A percentile compares a stretch with the other conserved stretches of the same genome.
Evolutionary conservation across 805 yeast species (phyloP).

Genomic region (Metschnikowia matae): DNA sequence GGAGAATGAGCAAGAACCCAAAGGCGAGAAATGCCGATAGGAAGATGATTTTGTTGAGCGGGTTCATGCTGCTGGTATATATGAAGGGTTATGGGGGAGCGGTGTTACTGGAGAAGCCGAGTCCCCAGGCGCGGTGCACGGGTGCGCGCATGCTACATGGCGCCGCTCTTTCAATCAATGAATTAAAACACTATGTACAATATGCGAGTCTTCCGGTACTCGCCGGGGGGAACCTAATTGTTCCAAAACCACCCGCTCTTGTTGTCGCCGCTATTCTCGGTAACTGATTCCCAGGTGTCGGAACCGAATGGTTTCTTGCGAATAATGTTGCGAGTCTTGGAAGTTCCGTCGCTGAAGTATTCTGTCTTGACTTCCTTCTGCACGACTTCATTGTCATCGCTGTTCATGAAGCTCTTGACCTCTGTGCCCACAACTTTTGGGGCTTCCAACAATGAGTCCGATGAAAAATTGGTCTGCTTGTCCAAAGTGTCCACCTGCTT

Average conservation of each 20-base stretch:
- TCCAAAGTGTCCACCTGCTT: neutral
- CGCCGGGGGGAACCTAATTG: neutral
- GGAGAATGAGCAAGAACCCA: constrained; percentile 40
- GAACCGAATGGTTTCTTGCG: constrained; percentile 34
- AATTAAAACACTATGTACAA: constrained; percentile 2
- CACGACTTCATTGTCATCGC: constrained; percentile 26
- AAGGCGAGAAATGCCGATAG: constrained; percentile 44
- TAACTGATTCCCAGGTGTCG: constrained; percentile 29
- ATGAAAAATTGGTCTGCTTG: neutral
- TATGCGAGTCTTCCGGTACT: neutral
- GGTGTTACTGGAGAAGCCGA: neutral
- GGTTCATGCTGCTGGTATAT: constrained; percentile 29
- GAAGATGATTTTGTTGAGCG: constrained; percentile 44
- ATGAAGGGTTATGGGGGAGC: neutral
- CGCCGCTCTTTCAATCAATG: neutral
- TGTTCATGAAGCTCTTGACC: constrained; percentile 23
- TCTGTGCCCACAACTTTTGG: constrained; percentile 25
- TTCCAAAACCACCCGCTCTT: constrained; percentile 26
- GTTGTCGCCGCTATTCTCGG: constrained; percentile 21
- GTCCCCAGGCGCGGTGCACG: neutral
- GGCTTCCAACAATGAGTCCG: neutral
- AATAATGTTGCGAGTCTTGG: constrained; percentile 25
- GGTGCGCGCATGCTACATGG: neutral
- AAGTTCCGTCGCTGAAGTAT: constrained; percentile 35
- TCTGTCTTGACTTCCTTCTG: constrained; percentile 32